Percentiles rank a stretch among this genome's conserved stretches.
Conservation (phyloP, 352 stramenopile species). For the Albugo candida region DNA sequence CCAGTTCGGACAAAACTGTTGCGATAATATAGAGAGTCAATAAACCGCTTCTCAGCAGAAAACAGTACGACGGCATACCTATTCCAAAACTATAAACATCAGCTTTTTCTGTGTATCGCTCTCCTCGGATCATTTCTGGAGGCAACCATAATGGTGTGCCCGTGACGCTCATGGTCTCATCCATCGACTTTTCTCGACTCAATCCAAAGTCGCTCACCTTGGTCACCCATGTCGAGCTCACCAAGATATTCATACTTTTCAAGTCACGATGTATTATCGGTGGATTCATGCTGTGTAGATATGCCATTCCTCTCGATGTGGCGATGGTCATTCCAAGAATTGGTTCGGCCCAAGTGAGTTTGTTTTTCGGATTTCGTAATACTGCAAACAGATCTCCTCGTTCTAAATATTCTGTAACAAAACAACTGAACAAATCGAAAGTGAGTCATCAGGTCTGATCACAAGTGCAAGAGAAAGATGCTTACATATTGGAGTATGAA, state of each 20-base stretch:
- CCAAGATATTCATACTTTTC: slow-evolving; percentile 87
- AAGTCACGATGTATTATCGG: slow-evolving; percentile 98
- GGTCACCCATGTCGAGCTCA: slow-evolving; percentile 67
- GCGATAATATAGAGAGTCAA: neutral
- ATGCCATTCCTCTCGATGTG: slow-evolving; percentile 89
- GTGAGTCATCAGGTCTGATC: neutral
- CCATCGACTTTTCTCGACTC: slow-evolving; percentile 89
- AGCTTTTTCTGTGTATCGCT: slow-evolving; percentile 76
- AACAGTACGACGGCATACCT: slow-evolving; percentile 13
- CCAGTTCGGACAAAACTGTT: slow-evolving; percentile 63
- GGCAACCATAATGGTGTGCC: slow-evolving; percentile 68
- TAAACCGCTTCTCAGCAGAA: neutral
- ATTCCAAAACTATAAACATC: slow-evolving; percentile 81
- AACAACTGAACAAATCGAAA: slow-evolving; percentile 26
- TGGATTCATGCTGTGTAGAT: slow-evolving; percentile 94
- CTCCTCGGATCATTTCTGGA: slow-evolving; percentile 77
- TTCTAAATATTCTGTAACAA: slow-evolving; percentile 77
- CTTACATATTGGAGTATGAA: slow-evolving; percentile 83
- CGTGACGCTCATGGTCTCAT: slow-evolving; percentile 87
- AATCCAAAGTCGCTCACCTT: slow-evolving; percentile 98
- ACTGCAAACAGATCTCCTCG: slow-evolving; percentile 65
- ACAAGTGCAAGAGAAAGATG: slow-evolving; percentile 7
- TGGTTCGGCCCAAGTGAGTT: slow-evolving; percentile 65
- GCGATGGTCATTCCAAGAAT: slow-evolving; percentile 81
- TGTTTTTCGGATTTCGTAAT: slow-evolving; percentile 60